These are phyloP conservation scores for Globisporangium okanoganense DNA, from an alignment of 352 stramenopile genomes.

Conservation along the genomic window DNA sequence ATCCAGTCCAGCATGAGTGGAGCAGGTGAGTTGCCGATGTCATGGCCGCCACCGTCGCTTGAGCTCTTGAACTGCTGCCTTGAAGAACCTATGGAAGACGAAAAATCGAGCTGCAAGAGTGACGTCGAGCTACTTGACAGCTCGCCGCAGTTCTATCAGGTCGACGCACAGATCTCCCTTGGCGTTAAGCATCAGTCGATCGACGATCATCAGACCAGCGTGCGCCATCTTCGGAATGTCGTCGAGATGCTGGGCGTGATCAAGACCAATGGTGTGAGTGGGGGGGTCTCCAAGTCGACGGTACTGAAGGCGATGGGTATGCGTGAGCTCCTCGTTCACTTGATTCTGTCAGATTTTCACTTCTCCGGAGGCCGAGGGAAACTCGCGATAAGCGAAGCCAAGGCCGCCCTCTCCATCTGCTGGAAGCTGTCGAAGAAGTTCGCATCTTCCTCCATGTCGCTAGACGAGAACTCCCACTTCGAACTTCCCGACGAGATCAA, in stretches of 20 bases:
- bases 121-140: neutral
- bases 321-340: slow-evolving; percentile 46
- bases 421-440: slow-evolving; percentile 63
- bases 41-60: slow-evolving; percentile 22
- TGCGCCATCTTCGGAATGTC: slow-evolving; percentile 23
- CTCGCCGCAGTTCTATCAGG: slow-evolving; percentile 21
- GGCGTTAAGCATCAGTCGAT: slow-evolving; percentile 7
- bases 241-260: slow-evolving; percentile 4
- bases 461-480: slow-evolving; percentile 21
- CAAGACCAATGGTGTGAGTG: slow-evolving; percentile 6
- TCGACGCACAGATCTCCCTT: slow-evolving; percentile 30
- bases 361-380: slow-evolving; percentile 42
- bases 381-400: slow-evolving; percentile 48
- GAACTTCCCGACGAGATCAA: slow-evolving; percentile 40
- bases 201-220: slow-evolving; percentile 15
- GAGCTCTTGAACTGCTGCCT: slow-evolving; percentile 18
- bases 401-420: slow-evolving; percentile 57
- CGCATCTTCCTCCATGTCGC: slow-evolving; percentile 8
- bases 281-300: slow-evolving; percentile 1
- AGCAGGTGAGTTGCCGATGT: neutral
- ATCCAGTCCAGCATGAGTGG: slow-evolving; percentile 13
- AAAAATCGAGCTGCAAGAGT: neutral
- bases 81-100: neutral
- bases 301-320: slow-evolving; percentile 38
- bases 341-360: slow-evolving; percentile 49